Base-by-base conservation (phyloP, 345 rosid genomes). In the Stellera chamaejasme region DNA sequence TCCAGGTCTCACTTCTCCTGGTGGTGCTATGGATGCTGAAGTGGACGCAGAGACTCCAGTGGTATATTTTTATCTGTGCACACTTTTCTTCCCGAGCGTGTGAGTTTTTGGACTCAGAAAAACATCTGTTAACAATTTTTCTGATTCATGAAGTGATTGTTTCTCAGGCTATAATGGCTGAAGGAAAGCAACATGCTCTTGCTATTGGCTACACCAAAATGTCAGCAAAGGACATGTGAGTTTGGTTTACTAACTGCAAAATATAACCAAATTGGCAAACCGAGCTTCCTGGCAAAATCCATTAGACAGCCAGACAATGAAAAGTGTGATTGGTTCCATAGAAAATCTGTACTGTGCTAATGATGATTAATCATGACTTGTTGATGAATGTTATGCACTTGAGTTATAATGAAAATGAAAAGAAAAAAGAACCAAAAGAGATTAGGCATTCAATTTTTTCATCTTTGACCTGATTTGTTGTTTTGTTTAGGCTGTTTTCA, bases 161-260 rank as follows among this genome's bases (percentile, higher is more conserved):
- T 42, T 64, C 39, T 58, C 75, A 94, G 99, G 99, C 95, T 27
- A 85, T 94, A 63, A 83, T 87, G 88, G 99, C 97, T 57, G 99
- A 90, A 75, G 99, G 99, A 67, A 94, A 94, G 78, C 95, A 90
- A 49, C 95, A 87, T 75, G 93, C 97, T 45, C 90, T 94, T 53
- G 97, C 99, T 9, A 94, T 94, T 39, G 99, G 99, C 69, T 94
- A 82, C 72, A 94, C 99, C 55, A 94, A 90, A 72, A 87, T 94
- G 97, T 79, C 97, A 36, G 97, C 99, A 43, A 94, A 87, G 52
- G 97, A 90, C 75, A 94, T 94, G 99, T 87, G 69, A 79, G 99
- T 79, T 74, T 42, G 39, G 39, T 32, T 15, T 16, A 44, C 3
- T 32, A 32, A 32, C 7, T 32, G 39, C 7, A 5, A 32, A 32